Percentiles rank a stretch among this genome's conserved stretches.
Evolutionary conservation across 2,329 filamentous ascomycete species (phyloP).

Genomic region (Verticillium nubilum): DNA sequence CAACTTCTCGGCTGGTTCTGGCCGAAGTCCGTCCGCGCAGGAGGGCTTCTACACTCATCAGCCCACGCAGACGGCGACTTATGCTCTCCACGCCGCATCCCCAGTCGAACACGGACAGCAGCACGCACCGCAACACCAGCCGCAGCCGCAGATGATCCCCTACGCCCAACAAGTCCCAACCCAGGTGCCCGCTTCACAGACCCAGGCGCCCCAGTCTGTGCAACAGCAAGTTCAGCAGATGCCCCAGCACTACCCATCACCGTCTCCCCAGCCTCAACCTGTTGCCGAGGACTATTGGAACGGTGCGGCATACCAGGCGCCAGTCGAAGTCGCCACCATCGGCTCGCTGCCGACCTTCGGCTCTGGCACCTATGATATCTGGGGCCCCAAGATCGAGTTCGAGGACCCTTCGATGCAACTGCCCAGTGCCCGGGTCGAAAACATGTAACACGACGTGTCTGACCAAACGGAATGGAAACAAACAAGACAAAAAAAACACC

Average conservation of each 20-base stretch:
- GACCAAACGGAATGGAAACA: not conserved
- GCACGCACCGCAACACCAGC: constrained; percentile 29
- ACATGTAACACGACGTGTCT: not conserved
- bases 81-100: constrained; percentile 41
- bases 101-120: constrained; percentile 38
- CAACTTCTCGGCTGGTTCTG: constrained; percentile 51
- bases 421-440: constrained; percentile 53
- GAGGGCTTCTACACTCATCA: constrained; percentile 55
- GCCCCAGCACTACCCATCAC: constrained; percentile 17
- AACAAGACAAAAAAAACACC: too few relatives aligned
- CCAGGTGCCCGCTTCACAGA: constrained; percentile 6
- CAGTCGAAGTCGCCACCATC: constrained; percentile 51
- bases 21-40: constrained; percentile 46
- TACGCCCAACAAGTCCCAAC: constrained; percentile 27
- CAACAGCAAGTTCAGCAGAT: constrained; percentile 24
- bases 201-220: not conserved
- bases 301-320: constrained; percentile 45
- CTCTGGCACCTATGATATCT: constrained; percentile 46
- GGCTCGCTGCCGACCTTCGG: constrained; percentile 45
- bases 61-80: constrained; percentile 39
- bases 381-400: constrained; percentile 51
- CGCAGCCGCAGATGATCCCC: constrained; percentile 25
- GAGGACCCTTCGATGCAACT: constrained; percentile 54
- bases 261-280: constrained; percentile 30
- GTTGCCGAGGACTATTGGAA: constrained; percentile 47